Conservation (phyloP, 2,329 filamentous ascomycete genomes). For the Ascochyta rabiei region DNA sequence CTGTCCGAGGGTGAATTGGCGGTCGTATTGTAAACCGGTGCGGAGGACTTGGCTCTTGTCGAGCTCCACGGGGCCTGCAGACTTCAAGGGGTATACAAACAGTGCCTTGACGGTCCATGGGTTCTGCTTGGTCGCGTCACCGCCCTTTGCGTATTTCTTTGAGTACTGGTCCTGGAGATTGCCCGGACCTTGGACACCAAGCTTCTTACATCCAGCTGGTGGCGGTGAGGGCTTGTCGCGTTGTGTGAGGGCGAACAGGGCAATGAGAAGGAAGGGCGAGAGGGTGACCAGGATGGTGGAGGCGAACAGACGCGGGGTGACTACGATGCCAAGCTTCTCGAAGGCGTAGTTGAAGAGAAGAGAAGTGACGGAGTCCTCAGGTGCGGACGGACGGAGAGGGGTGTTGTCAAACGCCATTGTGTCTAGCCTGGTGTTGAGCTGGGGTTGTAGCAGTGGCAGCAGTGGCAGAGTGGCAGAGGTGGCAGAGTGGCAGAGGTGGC, state of each 20-base stretch:
- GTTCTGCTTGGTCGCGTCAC: conserved; percentile 31
- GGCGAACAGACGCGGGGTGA: conserved; percentile 25
- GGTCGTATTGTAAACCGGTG: conserved; percentile 77
- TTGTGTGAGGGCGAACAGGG: conserved; percentile 36
- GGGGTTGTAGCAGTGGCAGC: too few relatives aligned
- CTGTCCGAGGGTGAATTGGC: conserved; percentile 83
- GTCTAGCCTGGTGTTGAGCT: neutral
- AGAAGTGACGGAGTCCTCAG: neutral
- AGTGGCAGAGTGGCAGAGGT: too few relatives aligned
- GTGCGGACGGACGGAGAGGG: neutral
- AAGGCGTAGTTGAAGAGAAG: neutral
- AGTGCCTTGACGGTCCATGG: conserved; percentile 67
- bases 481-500: too few relatives aligned
- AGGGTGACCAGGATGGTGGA: conserved; percentile 20
- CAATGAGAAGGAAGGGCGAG: conserved; percentile 23
- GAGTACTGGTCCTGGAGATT: conserved; percentile 65
- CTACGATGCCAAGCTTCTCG: conserved; percentile 12
- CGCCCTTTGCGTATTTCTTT: conserved; percentile 52
- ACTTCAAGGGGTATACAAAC: conserved; percentile 83
- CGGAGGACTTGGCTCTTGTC: conserved; percentile 66
- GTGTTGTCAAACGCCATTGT: conserved; percentile 4
- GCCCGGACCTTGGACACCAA: conserved; percentile 57
- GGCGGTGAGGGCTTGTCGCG: conserved; percentile 29
- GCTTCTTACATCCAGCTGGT: conserved; percentile 57
- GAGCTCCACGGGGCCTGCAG: conserved; percentile 78